Evolutionary conservation across 805 yeast species (phyloP).

Genomic region (Grigorovia transvaalensis): DNA sequence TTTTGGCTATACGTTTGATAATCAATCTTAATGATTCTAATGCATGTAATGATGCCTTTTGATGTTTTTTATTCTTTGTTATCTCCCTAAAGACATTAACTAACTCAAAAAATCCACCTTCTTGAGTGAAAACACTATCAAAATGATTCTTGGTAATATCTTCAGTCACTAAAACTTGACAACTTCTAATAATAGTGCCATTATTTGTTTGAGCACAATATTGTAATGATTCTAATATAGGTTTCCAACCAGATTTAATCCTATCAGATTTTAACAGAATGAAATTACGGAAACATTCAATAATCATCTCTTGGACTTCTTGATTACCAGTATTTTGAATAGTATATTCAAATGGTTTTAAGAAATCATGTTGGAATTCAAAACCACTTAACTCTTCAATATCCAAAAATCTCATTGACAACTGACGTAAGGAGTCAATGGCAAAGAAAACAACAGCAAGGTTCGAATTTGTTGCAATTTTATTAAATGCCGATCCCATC

Average conservation of each 20-base stretch:
- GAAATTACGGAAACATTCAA: constrained; percentile 84
- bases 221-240: constrained; percentile 70
- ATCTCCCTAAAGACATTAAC: constrained; percentile 69
- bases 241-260: constrained; percentile 90
- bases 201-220: constrained; percentile 51
- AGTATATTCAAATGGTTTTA: constrained; percentile 80
- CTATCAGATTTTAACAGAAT: constrained; percentile 60
- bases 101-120: constrained; percentile 48
- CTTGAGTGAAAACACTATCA: constrained; percentile 56
- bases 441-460: constrained; percentile 78
- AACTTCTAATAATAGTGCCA: constrained; percentile 51
- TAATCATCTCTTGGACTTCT: constrained; percentile 76
- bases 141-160: constrained; percentile 53
- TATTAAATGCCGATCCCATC: constrained; percentile 82
- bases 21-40: constrained; percentile 60
- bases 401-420: constrained; percentile 84
- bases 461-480: constrained; percentile 73
- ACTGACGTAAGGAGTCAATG: constrained; percentile 83
- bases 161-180: constrained; percentile 48
- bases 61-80: constrained; percentile 76
- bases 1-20: constrained; percentile 46
- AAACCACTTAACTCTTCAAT: constrained; percentile 92
- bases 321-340: constrained; percentile 54
- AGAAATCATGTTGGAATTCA: constrained; percentile 88
- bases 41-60: constrained; percentile 70